Evolutionary conservation across 2,329 filamentous ascomycete genomes (phyloP).

Genomic region (Alternaria conjuncta): DNA sequence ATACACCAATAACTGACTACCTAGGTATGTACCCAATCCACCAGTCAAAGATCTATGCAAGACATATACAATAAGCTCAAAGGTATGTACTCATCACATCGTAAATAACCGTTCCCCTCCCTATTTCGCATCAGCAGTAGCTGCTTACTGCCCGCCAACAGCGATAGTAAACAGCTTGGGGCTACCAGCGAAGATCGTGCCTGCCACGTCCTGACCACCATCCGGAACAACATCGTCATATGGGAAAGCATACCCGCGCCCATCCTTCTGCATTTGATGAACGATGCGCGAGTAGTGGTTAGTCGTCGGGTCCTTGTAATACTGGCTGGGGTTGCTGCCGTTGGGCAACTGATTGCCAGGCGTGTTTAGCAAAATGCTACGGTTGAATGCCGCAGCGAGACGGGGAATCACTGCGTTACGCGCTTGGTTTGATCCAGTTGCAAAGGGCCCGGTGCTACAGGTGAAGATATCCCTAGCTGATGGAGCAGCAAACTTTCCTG

Average conservation of each 20-base stretch:
- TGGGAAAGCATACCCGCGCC: conserved; percentile 68
- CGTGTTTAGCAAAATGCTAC: conserved; percentile 68
- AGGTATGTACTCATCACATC: not conserved
- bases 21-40: not conserved
- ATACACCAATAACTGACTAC: not conserved
- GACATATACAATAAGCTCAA: not conserved
- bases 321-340: conserved; percentile 36
- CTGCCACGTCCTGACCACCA: conserved; percentile 62
- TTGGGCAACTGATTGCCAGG: conserved; percentile 47
- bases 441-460: conserved; percentile 69
- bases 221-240: conserved; percentile 72
- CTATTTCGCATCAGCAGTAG: not conserved
- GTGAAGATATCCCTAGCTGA: conserved; percentile 68
- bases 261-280: conserved; percentile 65
- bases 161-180: conserved; percentile 56
- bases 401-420: conserved; percentile 70
- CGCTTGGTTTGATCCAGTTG: conserved; percentile 49
- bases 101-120: not conserved
- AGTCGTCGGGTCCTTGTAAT: conserved; percentile 48
- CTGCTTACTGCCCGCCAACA: conserved; percentile 51
- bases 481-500: conserved; percentile 62
- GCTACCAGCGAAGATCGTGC: conserved; percentile 57
- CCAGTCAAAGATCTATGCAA: not conserved
- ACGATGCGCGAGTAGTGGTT: conserved; percentile 68
- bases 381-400: conserved; percentile 77